Conservation (phyloP, 345 rosid genomes). For the Geranium brycei region DNA sequence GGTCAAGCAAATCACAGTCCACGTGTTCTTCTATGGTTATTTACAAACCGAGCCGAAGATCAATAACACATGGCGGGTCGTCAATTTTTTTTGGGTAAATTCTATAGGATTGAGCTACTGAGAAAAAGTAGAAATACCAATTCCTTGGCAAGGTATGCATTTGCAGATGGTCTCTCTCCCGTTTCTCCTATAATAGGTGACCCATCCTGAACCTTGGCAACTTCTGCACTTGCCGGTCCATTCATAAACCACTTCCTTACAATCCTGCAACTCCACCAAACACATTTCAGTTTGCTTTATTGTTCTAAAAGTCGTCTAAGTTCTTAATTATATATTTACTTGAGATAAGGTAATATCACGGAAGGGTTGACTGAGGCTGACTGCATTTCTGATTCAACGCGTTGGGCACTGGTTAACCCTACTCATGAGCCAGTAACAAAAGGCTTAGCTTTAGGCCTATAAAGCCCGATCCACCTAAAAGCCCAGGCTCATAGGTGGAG, state of each 20-base stretch:
- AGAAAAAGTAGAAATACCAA: constrained; percentile 38
- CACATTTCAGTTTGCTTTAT: neutral
- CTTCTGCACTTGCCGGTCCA: constrained; percentile 93
- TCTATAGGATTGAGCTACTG: neutral
- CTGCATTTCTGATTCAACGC: neutral
- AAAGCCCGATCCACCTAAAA: too few relatives aligned
- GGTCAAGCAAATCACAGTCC: neutral
- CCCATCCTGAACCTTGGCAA: constrained; percentile 83
- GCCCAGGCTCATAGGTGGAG: too few relatives aligned
- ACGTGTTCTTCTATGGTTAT: too few relatives aligned
- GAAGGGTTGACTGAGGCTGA: neutral
- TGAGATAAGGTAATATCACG: neutral
- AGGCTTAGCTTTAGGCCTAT: neutral
- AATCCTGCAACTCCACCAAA: constrained; percentile 44
- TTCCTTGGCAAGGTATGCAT: constrained; percentile 78
- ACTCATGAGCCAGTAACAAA: neutral
- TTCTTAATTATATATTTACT: neutral
- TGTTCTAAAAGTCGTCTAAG: too few relatives aligned
- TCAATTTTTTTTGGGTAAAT: too few relatives aligned
- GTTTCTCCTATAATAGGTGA: constrained; percentile 70
- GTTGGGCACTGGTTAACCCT: neutral
- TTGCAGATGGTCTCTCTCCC: constrained; percentile 80
- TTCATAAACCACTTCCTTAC: constrained; percentile 77
- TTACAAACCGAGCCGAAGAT: too few relatives aligned
- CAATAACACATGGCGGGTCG: too few relatives aligned